Evolutionary conservation across 176 grass and related monocot genomes (phyloP).

Genomic region (Lolium rigidum): DNA sequence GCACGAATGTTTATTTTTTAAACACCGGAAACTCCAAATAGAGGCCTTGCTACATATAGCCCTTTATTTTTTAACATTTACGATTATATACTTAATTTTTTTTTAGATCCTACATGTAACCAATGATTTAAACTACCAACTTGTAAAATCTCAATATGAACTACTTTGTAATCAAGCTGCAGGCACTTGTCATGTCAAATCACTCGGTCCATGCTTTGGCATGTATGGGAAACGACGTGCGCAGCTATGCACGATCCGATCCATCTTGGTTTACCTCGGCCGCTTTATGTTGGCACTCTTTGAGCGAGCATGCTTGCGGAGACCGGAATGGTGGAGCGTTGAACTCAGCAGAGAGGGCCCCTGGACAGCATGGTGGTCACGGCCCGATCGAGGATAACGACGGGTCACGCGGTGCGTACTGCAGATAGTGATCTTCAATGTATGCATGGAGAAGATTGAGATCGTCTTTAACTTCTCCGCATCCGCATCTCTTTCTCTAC

Average conservation of each 20-base stretch:
- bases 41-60: no score
- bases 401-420: background rate
- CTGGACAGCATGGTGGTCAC: slow-evolving; percentile 27
- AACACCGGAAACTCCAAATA: no score
- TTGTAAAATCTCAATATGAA: no score
- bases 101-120: no score
- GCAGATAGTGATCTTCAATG: background rate
- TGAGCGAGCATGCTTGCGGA: background rate
- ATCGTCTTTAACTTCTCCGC: background rate
- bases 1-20: no score
- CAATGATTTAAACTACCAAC: no score
- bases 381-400: background rate
- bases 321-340: slow-evolving; percentile 26
- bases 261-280: background rate
- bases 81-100: no score
- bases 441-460: slow-evolving; percentile 15
- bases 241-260: background rate
- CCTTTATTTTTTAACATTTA: no score
- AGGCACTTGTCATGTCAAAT: background rate
- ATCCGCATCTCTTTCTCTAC: background rate
- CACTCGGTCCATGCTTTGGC: background rate
- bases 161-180: background rate
- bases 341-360: background rate
- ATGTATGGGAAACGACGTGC: background rate
- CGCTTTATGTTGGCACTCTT: background rate